phyloP scores from a whole-genome alignment of 257 asterid species.

The Solanum infundibuliforme region DNA sequence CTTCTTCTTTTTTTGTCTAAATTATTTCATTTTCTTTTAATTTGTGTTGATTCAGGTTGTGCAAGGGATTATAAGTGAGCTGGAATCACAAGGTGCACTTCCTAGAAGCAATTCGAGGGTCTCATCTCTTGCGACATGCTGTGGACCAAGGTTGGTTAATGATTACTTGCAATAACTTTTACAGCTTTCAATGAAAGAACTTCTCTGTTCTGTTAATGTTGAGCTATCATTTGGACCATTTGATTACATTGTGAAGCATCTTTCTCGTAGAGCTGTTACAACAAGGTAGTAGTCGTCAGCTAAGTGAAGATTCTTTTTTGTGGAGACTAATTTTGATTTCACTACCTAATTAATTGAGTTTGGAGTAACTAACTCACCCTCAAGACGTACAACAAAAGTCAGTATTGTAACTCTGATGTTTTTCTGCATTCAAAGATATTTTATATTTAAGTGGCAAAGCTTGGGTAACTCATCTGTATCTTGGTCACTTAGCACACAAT shows the following conservation, averaged over 20 bases:
- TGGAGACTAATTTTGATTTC: neutral
- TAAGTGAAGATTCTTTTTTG: neutral
- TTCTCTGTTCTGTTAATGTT: neutral
- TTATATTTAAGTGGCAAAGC: neutral
- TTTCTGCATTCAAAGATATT: neutral
- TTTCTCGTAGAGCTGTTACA: neutral
- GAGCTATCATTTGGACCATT: neutral
- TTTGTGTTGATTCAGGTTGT: constrained; percentile 52
- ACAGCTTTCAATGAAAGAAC: neutral
- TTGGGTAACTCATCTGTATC: neutral
- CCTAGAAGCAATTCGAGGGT: constrained; percentile 99
- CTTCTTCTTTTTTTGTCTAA: neutral
- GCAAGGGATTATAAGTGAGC: constrained; percentile 95
- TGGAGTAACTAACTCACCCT: neutral
- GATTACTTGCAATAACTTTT: neutral
- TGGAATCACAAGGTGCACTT: constrained; percentile 97
- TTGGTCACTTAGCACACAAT: neutral
- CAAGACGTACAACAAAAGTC: neutral
- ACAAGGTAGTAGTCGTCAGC: neutral
- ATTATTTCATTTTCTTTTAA: neutral
- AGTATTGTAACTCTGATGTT: neutral
- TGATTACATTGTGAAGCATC: neutral
- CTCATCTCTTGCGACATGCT: constrained; percentile 97
- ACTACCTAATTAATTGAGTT: neutral
- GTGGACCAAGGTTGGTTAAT: constrained; percentile 86